Percentiles rank a stretch among this genome's conserved stretches.
Conservation (phyloP, 1,139 yeast genomes). For the Yamadazyma triangularis region DNA sequence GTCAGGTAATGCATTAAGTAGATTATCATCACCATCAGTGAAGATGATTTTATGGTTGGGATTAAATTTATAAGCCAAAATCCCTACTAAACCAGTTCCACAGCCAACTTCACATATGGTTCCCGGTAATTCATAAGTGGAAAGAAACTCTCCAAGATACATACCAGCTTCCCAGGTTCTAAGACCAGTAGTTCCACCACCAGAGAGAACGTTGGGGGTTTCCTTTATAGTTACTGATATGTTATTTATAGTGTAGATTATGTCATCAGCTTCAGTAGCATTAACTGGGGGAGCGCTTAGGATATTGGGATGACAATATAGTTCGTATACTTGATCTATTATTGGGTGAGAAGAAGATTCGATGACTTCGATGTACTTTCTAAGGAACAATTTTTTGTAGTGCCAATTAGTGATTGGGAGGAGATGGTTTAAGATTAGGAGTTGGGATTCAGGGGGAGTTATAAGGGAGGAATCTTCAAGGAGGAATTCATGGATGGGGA, state of each 20-base stretch:
- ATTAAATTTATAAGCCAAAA: constrained; percentile 14
- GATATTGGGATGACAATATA: constrained; percentile 35
- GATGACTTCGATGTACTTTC: constrained; percentile 31
- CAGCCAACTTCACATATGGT: constrained; percentile 72
- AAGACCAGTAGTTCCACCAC: constrained; percentile 78
- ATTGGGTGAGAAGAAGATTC: constrained; percentile 27
- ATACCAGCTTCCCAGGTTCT: constrained; percentile 95
- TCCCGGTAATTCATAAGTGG: constrained; percentile 9
- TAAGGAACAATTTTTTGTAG: constrained; percentile 46
- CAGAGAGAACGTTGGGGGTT: constrained; percentile 61
- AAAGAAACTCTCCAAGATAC: constrained; percentile 40
- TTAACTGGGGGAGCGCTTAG: constrained; percentile 33
- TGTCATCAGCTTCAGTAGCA: constrained; percentile 45
- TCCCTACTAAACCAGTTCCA: constrained; percentile 85
- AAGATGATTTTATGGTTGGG: constrained; percentile 33
- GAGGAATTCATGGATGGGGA: too few relatives aligned
- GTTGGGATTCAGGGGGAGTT: too few relatives aligned
- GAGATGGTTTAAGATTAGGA: too few relatives aligned
- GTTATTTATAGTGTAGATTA: constrained; percentile 39
- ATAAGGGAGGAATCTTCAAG: too few relatives aligned
- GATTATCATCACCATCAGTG: constrained; percentile 73
- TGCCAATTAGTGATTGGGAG: constrained; percentile 47
- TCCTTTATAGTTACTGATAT: constrained; percentile 46
- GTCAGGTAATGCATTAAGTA: constrained; percentile 48
- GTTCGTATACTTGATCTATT: constrained; percentile 48